Percentiles rank a stretch among this genome's conserved stretches.
phyloP scores from a whole-genome alignment of 1,139 yeast genomes.

The Starmera stellimalicola region DNA sequence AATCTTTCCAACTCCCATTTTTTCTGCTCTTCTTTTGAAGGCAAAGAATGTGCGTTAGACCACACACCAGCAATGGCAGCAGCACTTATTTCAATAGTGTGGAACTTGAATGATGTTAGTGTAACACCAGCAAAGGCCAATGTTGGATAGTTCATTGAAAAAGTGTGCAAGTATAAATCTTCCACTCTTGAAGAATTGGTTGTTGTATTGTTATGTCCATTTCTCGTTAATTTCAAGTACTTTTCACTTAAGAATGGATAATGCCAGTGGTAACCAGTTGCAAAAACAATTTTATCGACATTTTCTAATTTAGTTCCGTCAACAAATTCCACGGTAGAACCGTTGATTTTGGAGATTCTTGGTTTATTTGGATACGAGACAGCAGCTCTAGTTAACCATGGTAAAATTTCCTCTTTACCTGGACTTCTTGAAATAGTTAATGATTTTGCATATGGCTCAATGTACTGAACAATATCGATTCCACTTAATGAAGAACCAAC shows the following conservation, averaged over 20 bases:
- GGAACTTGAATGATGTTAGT: slow-evolving; percentile 43
- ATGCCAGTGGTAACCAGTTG: slow-evolving; percentile 34
- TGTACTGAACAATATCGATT: slow-evolving; percentile 41
- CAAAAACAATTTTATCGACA: slow-evolving; percentile 30
- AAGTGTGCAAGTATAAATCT: slow-evolving; percentile 42
- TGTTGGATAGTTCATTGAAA: slow-evolving; percentile 46
- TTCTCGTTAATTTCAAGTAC: slow-evolving; percentile 5
- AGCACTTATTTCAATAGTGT: slow-evolving; percentile 41
- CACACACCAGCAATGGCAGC: slow-evolving; percentile 49
- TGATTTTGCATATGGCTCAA: slow-evolving; percentile 32
- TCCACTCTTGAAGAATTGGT: slow-evolving; percentile 36
- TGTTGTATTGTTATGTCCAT: slow-evolving; percentile 26
- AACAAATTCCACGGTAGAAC: slow-evolving; percentile 22
- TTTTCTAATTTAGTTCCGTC: slow-evolving; percentile 26
- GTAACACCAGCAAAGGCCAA: slow-evolving; percentile 45
- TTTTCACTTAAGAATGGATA: slow-evolving; percentile 26
- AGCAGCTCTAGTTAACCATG: slow-evolving; percentile 28
- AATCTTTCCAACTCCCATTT: slow-evolving; percentile 14
- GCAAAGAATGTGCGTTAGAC: slow-evolving; percentile 37
- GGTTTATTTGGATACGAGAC: slow-evolving; percentile 26
- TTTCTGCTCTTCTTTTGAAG: slow-evolving; percentile 25
- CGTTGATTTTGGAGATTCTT: slow-evolving; percentile 18
- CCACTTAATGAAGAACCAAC: slow-evolving; percentile 45
- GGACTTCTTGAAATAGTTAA: slow-evolving; percentile 28
- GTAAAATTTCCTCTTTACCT: slow-evolving; percentile 16